Base-by-base conservation (phyloP, 2,329 filamentous ascomycete species). In the Cercospora beticola region DNA sequence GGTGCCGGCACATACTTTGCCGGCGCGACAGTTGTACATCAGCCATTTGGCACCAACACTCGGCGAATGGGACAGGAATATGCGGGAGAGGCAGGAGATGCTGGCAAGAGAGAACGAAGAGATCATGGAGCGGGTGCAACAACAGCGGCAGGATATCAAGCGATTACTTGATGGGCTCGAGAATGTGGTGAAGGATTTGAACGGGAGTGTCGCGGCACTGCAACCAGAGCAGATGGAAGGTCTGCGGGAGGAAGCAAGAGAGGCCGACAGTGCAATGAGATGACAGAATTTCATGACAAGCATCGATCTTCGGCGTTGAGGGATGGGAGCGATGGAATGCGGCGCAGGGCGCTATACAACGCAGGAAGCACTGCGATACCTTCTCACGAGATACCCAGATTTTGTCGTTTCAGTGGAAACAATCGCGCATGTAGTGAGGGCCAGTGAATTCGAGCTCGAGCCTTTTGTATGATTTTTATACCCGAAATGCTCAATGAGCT, bases 1-100 rank as follows among this genome's bases (percentile, higher is more conserved):
- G 2, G 64, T 83, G 63, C 81, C 84, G 84, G 87, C 86, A 18
- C 88, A 90, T 78, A 87, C 84, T 0, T 80, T 89, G 21, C 82
- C 85, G 0, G 86, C 87, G 0, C 79, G 84, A 30, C 83, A 86
- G 59, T 80, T 90, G 10, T 86, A 87, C 69, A 80, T 83, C 18
- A 86, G 87, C n/a, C 86, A 89, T 76, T 78, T 90, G 4, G 82
- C 83, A 61, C 86, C 87, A 0, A 86, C 86, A 67, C 79, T 90
- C 61, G 79, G 82, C 54, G 80, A 84, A 71, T 83, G 84, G 60
- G 82, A 84, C 23, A 76, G 78, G n/a, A 77, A 82, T 2, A 79
- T 89, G 68, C 81, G 83, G 64, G 71, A 76, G n/a, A 83, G 83
- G 67, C 79, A 89, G 40, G 79, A 83, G 62, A 77, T 77, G 23